Base-by-base conservation (phyloP, 768 basidiomycete species). In the Flagelloscypha sp. region DNA sequence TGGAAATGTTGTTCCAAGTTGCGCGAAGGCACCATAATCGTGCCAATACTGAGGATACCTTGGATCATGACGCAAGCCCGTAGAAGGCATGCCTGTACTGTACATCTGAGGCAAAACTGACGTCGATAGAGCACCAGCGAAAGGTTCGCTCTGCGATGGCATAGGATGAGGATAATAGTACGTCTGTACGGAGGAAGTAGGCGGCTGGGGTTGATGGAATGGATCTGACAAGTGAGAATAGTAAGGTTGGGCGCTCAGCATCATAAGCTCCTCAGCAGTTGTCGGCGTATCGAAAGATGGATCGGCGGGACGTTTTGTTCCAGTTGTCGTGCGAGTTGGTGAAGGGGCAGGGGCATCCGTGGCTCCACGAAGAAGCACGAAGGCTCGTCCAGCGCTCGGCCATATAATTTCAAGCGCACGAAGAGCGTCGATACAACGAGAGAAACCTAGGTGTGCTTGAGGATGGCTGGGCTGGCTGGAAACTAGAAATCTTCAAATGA, bases 381-480 rank as follows among this genome's bases (percentile, higher is more conserved):
- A 65, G 4, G 82, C 83, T 12, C 85, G 77, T 7, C 66, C 75
- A 3, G 85, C 85, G 41, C 75, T 75, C 1, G 84, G 84, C 85
- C 85, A 88, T 17, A 79, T 62, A 24, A 69, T 59, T 33, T 75
- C 69, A 77, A 87, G 83, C 15, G 63, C 65, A 34, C 66, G 60
- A 19, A 88, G 66, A 5, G 72, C 65, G 20, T 76, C 73, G 71
- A 81, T 80, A 49, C 79, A 84, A 48, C 70, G 76, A 27, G 61
- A 59, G 1, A 87, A 64, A 5, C 81, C 79, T 36, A 75, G 44
- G 24, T 65, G 66, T 4, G 79, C 78, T 48, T 84, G 84, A 11
- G 83, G 81, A 46, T 87, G 81, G 24, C 63, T 56, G 2, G 80
- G 74, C 52, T 75, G 72, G 9, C 70, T 59, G 13, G 72, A 76